These are phyloP conservation scores for Trifolium dubium DNA, from an alignment of 306 rosid genomes.

Conservation along the genomic window DNA sequence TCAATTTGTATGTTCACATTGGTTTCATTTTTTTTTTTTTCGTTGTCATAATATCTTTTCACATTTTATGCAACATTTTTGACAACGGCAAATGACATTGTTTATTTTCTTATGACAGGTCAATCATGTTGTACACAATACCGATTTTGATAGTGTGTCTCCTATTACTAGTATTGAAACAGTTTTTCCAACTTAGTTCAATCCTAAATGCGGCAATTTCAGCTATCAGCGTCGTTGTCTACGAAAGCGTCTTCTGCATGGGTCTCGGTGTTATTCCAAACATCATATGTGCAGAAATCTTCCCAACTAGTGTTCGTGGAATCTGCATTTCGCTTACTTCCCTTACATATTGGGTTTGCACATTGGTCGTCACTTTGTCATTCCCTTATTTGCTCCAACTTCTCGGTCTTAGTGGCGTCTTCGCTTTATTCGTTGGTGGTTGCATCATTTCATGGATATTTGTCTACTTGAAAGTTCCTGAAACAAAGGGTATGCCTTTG, in stretches of 20 bases:
- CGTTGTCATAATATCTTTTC: conserved; percentile 10
- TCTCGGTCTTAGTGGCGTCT: conserved; percentile 63
- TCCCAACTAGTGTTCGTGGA: conserved; percentile 71
- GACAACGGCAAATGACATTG: conserved; percentile 5
- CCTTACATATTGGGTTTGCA: conserved; percentile 66
- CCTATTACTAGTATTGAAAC: conserved; percentile 51
- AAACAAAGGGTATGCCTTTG: conserved; percentile 82
- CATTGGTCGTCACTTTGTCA: conserved; percentile 57
- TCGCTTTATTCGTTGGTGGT: conserved; percentile 56
- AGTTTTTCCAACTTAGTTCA: conserved; percentile 45
- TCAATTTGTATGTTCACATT: neutral
- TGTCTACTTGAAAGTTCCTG: conserved; percentile 72
- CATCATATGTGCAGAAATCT: conserved; percentile 70
- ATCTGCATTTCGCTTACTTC: conserved; percentile 70
- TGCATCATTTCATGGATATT: conserved; percentile 69
- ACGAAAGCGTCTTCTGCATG: conserved; percentile 70
- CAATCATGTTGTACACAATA: conserved; percentile 64
- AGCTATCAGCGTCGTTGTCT: conserved; percentile 55
- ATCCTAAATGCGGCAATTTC: conserved; percentile 54
- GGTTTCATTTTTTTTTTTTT: neutral
- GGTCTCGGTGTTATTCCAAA: conserved; percentile 70
- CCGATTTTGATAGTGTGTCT: conserved; percentile 65
- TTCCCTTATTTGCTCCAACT: conserved; percentile 61
- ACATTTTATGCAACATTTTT: neutral
- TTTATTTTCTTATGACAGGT: conserved; percentile 50